These are phyloP conservation scores for Candida cerambycidarum DNA, from an alignment of 805 yeast species.

Conservation along the genomic window DNA sequence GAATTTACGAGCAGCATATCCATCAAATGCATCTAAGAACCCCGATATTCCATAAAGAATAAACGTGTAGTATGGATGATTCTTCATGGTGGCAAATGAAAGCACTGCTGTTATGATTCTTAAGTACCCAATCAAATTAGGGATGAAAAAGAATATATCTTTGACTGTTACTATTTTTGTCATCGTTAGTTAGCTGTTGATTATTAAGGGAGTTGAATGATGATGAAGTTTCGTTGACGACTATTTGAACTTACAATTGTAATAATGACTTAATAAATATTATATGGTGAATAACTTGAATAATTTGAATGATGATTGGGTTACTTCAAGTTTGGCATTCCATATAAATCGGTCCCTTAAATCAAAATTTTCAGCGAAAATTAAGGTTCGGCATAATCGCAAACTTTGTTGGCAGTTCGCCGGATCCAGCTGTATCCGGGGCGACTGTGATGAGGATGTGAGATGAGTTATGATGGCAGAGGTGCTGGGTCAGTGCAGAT, in stretches of 20 bases:
- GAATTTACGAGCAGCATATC: slow-evolving; percentile 86
- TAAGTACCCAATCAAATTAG: slow-evolving; percentile 87
- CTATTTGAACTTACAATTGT: too few species aligned
- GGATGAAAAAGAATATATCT: slow-evolving; percentile 76
- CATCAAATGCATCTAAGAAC: slow-evolving; percentile 92
- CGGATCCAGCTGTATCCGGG: not conserved
- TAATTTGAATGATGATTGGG: not conserved
- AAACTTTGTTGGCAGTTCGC: not conserved
- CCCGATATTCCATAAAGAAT: slow-evolving; percentile 83
- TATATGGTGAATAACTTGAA: too few species aligned
- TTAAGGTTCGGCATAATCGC: slow-evolving; percentile 4
- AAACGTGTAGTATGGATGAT: slow-evolving; percentile 79
- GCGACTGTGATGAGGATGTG: too few species aligned
- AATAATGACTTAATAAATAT: not conserved
- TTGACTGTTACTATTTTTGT: slow-evolving; percentile 29
- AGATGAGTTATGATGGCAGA: too few species aligned
- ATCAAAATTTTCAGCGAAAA: slow-evolving; percentile 5
- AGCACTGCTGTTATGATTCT: slow-evolving; percentile 80
- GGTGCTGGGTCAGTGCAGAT: too few species aligned
- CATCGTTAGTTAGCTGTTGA: not conserved
- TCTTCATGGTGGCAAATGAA: slow-evolving; percentile 78
- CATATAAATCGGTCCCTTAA: slow-evolving; percentile 1
- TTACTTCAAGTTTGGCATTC: not conserved
- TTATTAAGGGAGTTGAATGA: too few species aligned
- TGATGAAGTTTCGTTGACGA: too few species aligned